Base-by-base conservation (phyloP, 106 monocot species). In the Platanthera guangdongensis region DNA sequence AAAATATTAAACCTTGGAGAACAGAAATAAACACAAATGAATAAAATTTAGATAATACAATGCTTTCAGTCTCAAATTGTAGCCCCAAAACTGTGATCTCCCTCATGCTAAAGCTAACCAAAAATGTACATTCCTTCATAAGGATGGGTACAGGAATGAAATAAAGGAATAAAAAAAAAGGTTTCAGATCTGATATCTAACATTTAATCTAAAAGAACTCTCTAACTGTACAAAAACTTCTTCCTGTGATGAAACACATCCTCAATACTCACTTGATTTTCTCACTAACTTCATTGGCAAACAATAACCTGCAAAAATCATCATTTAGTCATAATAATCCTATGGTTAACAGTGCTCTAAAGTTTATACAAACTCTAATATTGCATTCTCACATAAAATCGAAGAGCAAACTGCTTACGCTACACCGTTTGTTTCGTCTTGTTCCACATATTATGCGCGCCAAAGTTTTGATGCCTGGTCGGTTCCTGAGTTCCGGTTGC, bases 101-200 rank as follows among this genome's bases (percentile, higher is more conserved):
- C 28, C 30, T 25, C 65, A 65, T 65, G 30, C 11, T 65, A 30
- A 32, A 65, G 65, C 65, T 52, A 9, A 65, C 65, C 28, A 65
- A 65, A 32, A 65, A 32, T 32, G 28, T 65, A 32, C 65, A 65
- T 65, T 78, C 73, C 82, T 76, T 70, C 57, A 59, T 18, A 19
- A 6, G 8, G 32, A 49, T 8, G 59, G 32, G 22, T 21, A 30
- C 55, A 51, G 28, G 16, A 67, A 71, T 64, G 45, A 28, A 9
- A 25, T 12, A 28, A 55, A 32, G 53, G 13, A 25, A 48, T 52
- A 14, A 48, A 28, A 45, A 52, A 65, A n/a, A n/a, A n/a, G n/a
- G 65, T 10, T 11, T 9, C 10, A 16, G 28, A 65, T 32, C 9
- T 30, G 30, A 65, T 65, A 12, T 52, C 8, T 65, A 65, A 65